Base-by-base conservation (phyloP, 441 rosid species). In the Adansonia madagascariensis region DNA sequence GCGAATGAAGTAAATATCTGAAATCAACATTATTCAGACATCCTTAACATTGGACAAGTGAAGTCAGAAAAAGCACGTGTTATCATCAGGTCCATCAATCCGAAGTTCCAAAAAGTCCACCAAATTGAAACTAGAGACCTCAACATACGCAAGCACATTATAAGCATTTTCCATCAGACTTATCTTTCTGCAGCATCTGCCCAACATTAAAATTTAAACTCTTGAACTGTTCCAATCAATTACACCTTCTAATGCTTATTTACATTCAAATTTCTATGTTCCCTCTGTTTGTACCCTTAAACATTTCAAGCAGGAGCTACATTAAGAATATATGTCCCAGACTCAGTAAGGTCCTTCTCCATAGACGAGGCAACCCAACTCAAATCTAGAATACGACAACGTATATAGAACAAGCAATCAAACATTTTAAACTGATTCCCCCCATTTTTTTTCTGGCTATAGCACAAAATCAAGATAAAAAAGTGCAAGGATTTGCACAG, bases 131-230 rank as follows among this genome's bases (percentile, higher is more conserved):
- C 39, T 46, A 20, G n/a, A 68, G 39, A 18, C 17, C 18, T 46
- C 9, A 68, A 22, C 10, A 5, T n/a, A 53, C 24, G 11, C 24
- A 72, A 56, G 35, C 50, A 11, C 64, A 56, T 56, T 49, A 50
- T 24, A 20, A 50, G 10, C 20, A 12, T 52, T 70, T 52, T 46
- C 9, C 9, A 46, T 20, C n/a, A 43, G 31, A 9, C 49, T 39
- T 1, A 67, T 67, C 39, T 18, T 68, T 68, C 56, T 4, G 47
- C 47, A 71, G 52, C 31, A 71, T 31, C 49, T 8, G n/a, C 27
- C 8, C 61, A 52, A 8, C 47, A 71, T 35, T 52, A 57, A 31
- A 55, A 52, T 52, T 71, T 71, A 55, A 71, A 71, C 62, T n/a
- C 62, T 52, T 27, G 9, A 52, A 52, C 60, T 24, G 41, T 31